A percentile compares a stretch with the other conserved stretches of the same genome.
These are phyloP conservation scores for Microdochium nivale DNA, from an alignment of 2,329 filamentous ascomycete genomes.

Conservation along the genomic window DNA sequence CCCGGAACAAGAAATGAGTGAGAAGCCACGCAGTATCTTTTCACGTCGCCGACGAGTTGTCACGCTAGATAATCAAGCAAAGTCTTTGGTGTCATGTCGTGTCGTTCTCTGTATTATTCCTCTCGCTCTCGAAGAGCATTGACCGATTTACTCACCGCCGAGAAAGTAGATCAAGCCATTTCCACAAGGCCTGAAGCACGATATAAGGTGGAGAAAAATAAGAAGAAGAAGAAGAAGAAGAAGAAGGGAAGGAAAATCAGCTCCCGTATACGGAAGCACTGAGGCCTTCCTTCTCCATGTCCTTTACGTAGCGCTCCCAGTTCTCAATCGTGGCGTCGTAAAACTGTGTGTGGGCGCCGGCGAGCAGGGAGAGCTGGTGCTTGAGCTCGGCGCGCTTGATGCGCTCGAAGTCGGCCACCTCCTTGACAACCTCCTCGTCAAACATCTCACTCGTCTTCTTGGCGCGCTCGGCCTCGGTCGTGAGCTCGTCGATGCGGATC, in stretches of 20 bases:
- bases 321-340: conserved; percentile 71
- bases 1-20: too few relatives aligned
- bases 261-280: neutral
- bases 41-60: too few relatives aligned
- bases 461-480: conserved; percentile 78
- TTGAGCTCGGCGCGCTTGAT: conserved; percentile 95
- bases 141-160: too few relatives aligned
- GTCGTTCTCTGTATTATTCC: too few relatives aligned
- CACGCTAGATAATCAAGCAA: too few relatives aligned
- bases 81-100: too few relatives aligned
- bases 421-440: conserved; percentile 90
- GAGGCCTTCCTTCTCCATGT: conserved; percentile 65
- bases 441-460: conserved; percentile 86
- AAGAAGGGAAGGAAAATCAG: neutral
- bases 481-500: conserved; percentile 85
- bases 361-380: conserved; percentile 72
- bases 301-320: conserved; percentile 84
- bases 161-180: too few relatives aligned
- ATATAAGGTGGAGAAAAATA: neutral
- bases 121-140: too few relatives aligned
- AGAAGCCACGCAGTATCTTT: too few relatives aligned
- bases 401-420: conserved; percentile 88
- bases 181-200: too few relatives aligned
- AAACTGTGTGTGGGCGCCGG: conserved; percentile 79
- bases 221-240: neutral